phyloP scores from a whole-genome alignment of 2,329 filamentous ascomycete species.

The Microsporum ferrugineum region DNA sequence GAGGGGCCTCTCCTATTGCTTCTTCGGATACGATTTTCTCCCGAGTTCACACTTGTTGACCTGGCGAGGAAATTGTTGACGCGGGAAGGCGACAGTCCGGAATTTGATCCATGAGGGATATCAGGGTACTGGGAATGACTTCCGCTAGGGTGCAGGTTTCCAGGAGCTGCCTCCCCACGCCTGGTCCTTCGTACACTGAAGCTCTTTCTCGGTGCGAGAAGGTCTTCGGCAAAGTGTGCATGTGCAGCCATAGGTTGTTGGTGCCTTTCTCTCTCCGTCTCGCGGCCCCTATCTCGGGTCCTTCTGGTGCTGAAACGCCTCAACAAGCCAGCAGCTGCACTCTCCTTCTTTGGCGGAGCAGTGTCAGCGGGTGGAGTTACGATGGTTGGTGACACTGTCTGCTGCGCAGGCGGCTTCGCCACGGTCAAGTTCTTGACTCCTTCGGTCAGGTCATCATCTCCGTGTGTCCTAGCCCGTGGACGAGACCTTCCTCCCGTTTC shows the following conservation, averaged over 20 bases:
- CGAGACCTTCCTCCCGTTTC: constrained; percentile 72
- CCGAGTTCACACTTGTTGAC: constrained; percentile 85
- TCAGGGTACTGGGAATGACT: constrained; percentile 64
- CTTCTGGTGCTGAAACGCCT: constrained; percentile 79
- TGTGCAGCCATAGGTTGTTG: constrained; percentile 65
- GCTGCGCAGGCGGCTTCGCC: constrained; percentile 37
- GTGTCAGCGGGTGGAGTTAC: constrained; percentile 48
- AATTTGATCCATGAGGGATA: constrained; percentile 60
- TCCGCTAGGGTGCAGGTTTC: constrained; percentile 47
- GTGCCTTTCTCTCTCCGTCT: constrained; percentile 38
- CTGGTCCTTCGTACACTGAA: constrained; percentile 65
- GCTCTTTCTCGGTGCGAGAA: constrained; percentile 62
- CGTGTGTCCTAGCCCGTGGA: constrained; percentile 81
- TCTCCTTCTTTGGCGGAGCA: constrained; percentile 65
- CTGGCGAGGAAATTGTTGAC: constrained; percentile 63
- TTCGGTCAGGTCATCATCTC: constrained; percentile 79
- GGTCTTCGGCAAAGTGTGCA: constrained; percentile 65
- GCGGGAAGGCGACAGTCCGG: constrained; percentile 48
- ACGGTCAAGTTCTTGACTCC: constrained; percentile 55
- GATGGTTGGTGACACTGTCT: constrained; percentile 34
- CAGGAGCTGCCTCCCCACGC: constrained; percentile 42
- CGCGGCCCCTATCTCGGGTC: constrained; percentile 45
- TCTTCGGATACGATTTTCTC: constrained; percentile 59
- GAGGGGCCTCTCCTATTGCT: constrained; percentile 44
- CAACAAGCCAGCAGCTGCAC: constrained; percentile 69